phyloP scores from a whole-genome alignment of 805 yeast genomes.

The Priceomyces medius region DNA sequence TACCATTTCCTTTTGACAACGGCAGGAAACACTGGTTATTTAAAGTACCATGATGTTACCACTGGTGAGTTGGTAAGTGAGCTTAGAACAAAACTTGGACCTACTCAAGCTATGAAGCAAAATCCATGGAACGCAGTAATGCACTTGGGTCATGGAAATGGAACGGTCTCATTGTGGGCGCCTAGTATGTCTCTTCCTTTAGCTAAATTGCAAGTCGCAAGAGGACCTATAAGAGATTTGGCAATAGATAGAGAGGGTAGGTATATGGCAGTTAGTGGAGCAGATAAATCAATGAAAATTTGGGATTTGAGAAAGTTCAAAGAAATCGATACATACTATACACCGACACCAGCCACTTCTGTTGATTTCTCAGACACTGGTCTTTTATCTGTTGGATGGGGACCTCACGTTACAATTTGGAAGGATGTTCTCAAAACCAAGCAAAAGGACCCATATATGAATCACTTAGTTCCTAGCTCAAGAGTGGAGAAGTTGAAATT shows the following conservation, averaged over 20 bases:
- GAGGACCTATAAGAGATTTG: conserved; percentile 84
- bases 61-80: conserved; percentile 88
- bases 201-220: conserved; percentile 73
- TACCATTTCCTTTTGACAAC: conserved; percentile 86
- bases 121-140: conserved; percentile 96
- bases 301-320: conserved; percentile 91
- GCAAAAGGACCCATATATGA: conserved; percentile 89
- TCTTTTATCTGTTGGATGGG: conserved; percentile 86
- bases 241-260: conserved; percentile 89
- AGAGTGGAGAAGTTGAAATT: conserved; percentile 65
- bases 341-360: conserved; percentile 83
- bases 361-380: conserved; percentile 86
- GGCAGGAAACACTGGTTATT: conserved; percentile 84
- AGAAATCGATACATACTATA: conserved; percentile 65
- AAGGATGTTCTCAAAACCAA: conserved; percentile 72
- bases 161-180: conserved; percentile 91
- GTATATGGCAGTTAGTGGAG: conserved; percentile 91
- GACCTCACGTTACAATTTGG: conserved; percentile 94
- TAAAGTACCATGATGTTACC: conserved; percentile 92
- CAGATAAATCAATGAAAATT: conserved; percentile 78
- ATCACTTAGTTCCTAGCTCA: conserved; percentile 78
- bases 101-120: conserved; percentile 82
- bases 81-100: conserved; percentile 82
- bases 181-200: conserved; percentile 85
- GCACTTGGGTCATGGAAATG: conserved; percentile 91